These are phyloP conservation scores for Glycine soja DNA, from an alignment of 306 rosid genomes.

Conservation along the genomic window DNA sequence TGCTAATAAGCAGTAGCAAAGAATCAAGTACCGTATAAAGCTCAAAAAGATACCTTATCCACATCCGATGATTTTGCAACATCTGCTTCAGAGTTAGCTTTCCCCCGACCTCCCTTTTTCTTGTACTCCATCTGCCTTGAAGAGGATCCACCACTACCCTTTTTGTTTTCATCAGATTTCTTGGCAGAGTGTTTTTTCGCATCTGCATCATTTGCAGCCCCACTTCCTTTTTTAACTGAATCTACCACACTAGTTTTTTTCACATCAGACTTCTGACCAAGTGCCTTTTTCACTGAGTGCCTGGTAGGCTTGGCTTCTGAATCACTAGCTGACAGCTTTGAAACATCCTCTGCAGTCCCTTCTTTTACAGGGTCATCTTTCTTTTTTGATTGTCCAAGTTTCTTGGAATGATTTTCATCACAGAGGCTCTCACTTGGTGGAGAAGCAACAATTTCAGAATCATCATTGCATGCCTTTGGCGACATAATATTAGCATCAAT, in stretches of 20 bases:
- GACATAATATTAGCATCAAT: slow-evolving; percentile 54
- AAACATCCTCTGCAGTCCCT: slow-evolving; percentile 53
- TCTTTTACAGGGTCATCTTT: slow-evolving; percentile 57
- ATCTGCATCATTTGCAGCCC: slow-evolving; percentile 57
- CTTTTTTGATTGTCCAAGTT: slow-evolving; percentile 57
- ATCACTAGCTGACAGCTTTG: slow-evolving; percentile 66
- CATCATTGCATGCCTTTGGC: slow-evolving; percentile 62
- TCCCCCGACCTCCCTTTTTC: slow-evolving; percentile 58
- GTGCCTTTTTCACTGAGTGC: slow-evolving; percentile 56
- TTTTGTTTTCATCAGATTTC: slow-evolving; percentile 61
- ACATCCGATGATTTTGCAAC: slow-evolving; percentile 61
- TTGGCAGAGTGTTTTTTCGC: slow-evolving; percentile 62
- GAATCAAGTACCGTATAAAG: slow-evolving; percentile 38
- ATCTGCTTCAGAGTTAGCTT: slow-evolving; percentile 53
- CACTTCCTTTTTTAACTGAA: slow-evolving; percentile 60
- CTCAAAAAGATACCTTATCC: slow-evolving; percentile 52
- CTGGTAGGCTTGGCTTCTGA: slow-evolving; percentile 63
- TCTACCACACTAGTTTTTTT: slow-evolving; percentile 53
- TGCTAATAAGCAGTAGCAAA: slow-evolving; percentile 4
- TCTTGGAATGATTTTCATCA: slow-evolving; percentile 56
- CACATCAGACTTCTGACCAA: slow-evolving; percentile 55
- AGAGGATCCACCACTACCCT: slow-evolving; percentile 58
- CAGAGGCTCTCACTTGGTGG: slow-evolving; percentile 60
- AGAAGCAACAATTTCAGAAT: slow-evolving; percentile 63
- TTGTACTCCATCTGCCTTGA: slow-evolving; percentile 61